Conservation (phyloP, 2,329 filamentous ascomycete genomes). For the Chaetomiaceae sp. region DNA sequence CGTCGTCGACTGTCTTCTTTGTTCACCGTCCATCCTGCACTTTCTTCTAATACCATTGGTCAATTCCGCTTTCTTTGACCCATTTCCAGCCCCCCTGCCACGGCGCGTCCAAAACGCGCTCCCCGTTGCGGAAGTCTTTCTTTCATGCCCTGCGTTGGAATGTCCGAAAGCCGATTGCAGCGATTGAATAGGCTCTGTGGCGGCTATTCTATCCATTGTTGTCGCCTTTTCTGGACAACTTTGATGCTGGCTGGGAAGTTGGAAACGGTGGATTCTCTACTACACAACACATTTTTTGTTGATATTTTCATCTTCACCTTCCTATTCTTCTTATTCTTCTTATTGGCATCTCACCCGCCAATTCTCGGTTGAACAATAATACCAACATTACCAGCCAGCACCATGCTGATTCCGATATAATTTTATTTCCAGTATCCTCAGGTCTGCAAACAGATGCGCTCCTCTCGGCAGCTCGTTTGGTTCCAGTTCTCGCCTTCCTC, state of each 20-base stretch:
- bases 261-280: neutral
- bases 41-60: neutral
- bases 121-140: neutral
- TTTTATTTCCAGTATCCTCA: neutral
- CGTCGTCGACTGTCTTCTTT: neutral
- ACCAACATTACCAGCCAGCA: neutral
- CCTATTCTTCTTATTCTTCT: neutral
- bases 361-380: neutral
- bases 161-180: neutral
- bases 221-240: neutral
- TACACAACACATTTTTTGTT: too few relatives aligned
- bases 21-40: neutral
- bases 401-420: neutral
- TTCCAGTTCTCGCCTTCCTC: neutral
- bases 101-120: neutral
- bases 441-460: neutral
- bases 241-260: neutral
- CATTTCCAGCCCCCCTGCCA: neutral
- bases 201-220: neutral
- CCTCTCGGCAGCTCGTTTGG: neutral
- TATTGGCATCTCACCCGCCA: too few relatives aligned
- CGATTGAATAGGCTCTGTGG: neutral
- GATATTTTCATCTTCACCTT: neutral
- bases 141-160: neutral
- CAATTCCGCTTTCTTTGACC: neutral